Evolutionary conservation across 495 filamentous ascomycete species (phyloP).

Genomic region (Aspergillus coremiiformis): DNA sequence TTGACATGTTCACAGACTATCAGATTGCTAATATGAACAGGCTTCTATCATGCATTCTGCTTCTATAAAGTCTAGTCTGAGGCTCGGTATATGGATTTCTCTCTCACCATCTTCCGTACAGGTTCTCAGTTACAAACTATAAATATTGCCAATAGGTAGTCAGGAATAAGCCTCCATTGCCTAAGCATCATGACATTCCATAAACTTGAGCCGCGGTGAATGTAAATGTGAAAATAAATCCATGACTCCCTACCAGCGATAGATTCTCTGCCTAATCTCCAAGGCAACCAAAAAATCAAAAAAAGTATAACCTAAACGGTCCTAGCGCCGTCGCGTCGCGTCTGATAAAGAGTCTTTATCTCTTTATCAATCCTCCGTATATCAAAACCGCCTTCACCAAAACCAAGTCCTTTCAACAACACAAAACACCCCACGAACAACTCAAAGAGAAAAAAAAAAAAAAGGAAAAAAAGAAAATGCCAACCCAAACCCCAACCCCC

Average conservation of each 20-base stretch:
- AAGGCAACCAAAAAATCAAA: neutral
- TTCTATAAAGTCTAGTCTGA: constrained; percentile 77
- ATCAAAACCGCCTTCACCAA: neutral
- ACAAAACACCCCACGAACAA: too few relatives aligned
- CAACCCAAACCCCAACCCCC: neutral
- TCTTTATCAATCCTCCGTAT: neutral
- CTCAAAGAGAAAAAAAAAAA: neutral
- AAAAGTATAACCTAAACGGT: constrained; percentile 22
- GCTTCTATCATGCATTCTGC: constrained; percentile 86
- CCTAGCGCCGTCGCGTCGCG: constrained; percentile 34
- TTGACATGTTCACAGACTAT: neutral
- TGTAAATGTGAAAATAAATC: too few relatives aligned
- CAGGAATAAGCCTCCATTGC: too few relatives aligned
- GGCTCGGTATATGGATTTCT: neutral
- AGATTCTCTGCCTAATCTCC: neutral
- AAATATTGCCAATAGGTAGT: too few relatives aligned
- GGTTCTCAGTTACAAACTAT: too few relatives aligned
- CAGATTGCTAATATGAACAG: constrained; percentile 21
- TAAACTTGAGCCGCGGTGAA: too few relatives aligned
- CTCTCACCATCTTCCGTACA: neutral
- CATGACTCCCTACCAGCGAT: too few relatives aligned
- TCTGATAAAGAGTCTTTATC: too few relatives aligned
- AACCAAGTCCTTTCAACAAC: too few relatives aligned
- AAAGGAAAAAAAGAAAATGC: neutral
- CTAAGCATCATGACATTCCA: too few relatives aligned